Evolutionary conservation across 768 basidiomycete genomes (phyloP), one percentile per base, ranked within the genome.

Genomic region (Suillus luteus): DNA sequence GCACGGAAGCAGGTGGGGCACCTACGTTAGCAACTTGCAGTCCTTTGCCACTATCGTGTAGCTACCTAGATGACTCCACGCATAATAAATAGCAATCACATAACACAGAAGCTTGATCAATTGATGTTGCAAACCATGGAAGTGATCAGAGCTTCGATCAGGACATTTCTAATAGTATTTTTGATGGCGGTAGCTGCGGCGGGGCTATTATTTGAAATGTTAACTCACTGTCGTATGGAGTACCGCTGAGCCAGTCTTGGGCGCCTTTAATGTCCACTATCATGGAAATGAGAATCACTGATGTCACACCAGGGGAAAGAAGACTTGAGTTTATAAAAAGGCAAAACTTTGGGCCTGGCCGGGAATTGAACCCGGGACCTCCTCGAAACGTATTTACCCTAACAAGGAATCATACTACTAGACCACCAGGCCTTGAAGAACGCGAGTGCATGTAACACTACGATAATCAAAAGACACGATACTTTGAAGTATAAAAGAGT

Each of bases 321-420:
- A 44, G 31, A 4, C 31, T 27, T 27, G 27, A 27, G 19, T 48
- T 12, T 14, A 31, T 10, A 63, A 60, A 46, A 49, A 60, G 31
- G 15, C 17, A 64, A 66, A 64, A 46, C 1, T 22, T 19, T n/a
- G 83, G 85, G 84, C 86, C 85, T 85, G 80, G 83, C 85, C 82
- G 86, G 85, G 87, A 87, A 87, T 88, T 87, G 87, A 88, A 88
- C 87, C 86, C 86, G 82, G 86, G 85, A 87, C 88, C 86, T 87
- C 86, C 85, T 86, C 86, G 84, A 88, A 55, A 41, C 27, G 54
- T 31, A 51, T 60, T 49, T 12, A 62, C 76, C 75, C 76, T 77
- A 77, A 77, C 71, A 76, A 75, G 73, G 76, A 76, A 76, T 77
- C 76, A 77, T 77, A 77, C 76, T 74, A 75, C 76, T 76, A 78